Base-by-base conservation (phyloP, 768 basidiomycete genomes). In the Lactarius evosmus region DNA sequence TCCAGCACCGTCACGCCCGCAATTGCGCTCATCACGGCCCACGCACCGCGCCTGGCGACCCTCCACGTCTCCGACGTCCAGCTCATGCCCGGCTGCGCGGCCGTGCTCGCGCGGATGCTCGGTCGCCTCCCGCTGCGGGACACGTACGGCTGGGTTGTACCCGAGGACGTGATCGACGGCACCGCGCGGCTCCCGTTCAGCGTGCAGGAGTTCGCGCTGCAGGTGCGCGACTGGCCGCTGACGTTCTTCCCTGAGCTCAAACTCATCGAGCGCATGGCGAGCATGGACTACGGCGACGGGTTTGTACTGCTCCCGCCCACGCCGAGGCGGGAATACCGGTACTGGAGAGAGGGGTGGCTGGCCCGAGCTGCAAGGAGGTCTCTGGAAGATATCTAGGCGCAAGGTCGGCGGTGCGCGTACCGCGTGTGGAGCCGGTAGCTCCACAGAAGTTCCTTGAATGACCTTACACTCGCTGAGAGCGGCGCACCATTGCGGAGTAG, bases 31-130 rank as follows among this genome's bases (percentile, higher is more conserved):
- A 12, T 66, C 55, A 32, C 65, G 1, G 25, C 60, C 2, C 55
- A 44, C 16, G 54, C 58, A 25, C 53, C 65, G 19, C 32, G 55
- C 25, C 65, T 66, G 38, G 22, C 56, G 33, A 55, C 44, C 16
- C 29, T 66, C 4, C 65, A 61, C 60, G 9, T 66, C 25, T 40
- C 53, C 17, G 56, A 58, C 55, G 58, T 58, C 34, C 55, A 36
- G 34, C 55, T 66, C 49, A 61, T 66, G 55, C 65, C 65, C 1
- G 65, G 65, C 50, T 66, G 65, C 38, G 54, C 65, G 16, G 44
- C 65, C 41, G 51, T 53, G 25, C 59, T 66, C 29, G 36, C 52
- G 40, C 65, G 60, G 30, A 61, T 66, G 65, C 65, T 66, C n/a
- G 65, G 65, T 7, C 65, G 65, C 33, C 60, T 61, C 29, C 60